These are phyloP conservation scores for Trichoderma sp. DNA, from an alignment of 2,329 filamentous ascomycete species.

Conservation along the genomic window DNA sequence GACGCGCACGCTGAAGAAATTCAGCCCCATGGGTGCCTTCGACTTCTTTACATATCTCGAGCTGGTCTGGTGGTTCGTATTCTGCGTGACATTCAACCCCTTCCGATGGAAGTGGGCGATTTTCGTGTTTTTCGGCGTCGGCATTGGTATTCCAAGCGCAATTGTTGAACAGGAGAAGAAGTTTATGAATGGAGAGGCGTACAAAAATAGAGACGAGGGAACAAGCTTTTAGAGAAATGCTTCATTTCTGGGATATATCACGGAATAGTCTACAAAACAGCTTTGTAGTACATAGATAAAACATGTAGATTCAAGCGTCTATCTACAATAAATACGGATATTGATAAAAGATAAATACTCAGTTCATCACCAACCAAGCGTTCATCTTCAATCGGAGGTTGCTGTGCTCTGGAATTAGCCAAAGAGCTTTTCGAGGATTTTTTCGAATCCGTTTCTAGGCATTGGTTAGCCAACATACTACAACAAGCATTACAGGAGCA, in stretches of 20 bases:
- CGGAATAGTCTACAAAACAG: not conserved
- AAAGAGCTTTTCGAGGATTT: constrained; percentile 33
- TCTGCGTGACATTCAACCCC: constrained; percentile 77
- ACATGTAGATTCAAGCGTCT: constrained; percentile 22
- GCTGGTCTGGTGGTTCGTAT: constrained; percentile 82
- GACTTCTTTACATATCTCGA: constrained; percentile 91
- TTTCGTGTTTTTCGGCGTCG: constrained; percentile 80
- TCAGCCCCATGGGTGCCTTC: constrained; percentile 74
- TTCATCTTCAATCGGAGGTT: not conserved
- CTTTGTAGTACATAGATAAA: not conserved
- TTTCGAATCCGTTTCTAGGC: constrained; percentile 32
- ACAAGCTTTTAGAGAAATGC: constrained; percentile 18
- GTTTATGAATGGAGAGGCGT: constrained; percentile 58
- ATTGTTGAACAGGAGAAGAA: constrained; percentile 69
- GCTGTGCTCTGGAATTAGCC: not conserved
- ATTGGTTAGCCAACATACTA: not conserved
- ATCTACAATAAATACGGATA: not conserved
- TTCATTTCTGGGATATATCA: not conserved
- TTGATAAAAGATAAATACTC: not conserved
- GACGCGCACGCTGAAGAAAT: constrained; percentile 71
- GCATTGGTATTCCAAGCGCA: constrained; percentile 64
- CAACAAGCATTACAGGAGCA: constrained; percentile 30
- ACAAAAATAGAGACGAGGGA: constrained; percentile 26
- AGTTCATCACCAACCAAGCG: constrained; percentile 13
- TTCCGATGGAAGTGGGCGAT: constrained; percentile 90